phyloP scores from a whole-genome alignment of 2,329 filamentous ascomycete species.

The Pseudogymnoascus sp. region DNA sequence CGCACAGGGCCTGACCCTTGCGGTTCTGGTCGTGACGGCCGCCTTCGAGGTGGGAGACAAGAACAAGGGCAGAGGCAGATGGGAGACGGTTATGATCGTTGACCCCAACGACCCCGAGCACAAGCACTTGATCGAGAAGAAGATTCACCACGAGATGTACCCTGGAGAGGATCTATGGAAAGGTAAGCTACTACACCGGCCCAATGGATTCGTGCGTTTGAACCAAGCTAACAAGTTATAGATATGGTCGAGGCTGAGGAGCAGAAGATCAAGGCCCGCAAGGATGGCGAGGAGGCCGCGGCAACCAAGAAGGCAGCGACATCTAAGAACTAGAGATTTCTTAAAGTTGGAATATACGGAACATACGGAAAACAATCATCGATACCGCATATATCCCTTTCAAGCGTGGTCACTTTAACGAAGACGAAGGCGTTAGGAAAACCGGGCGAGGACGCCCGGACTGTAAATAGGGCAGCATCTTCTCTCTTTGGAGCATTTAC shows the following conservation, averaged over 20 bases:
- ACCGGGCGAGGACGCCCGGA: background rate
- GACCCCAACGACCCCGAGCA: slow-evolving; percentile 78
- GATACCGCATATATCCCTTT: background rate
- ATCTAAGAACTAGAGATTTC: background rate
- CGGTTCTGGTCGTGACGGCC: slow-evolving; percentile 59
- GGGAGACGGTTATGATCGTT: slow-evolving; percentile 76
- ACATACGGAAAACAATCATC: background rate
- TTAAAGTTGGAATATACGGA: background rate
- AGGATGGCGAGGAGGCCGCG: slow-evolving; percentile 10
- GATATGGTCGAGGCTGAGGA: slow-evolving; percentile 82
- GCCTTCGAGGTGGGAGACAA: slow-evolving; percentile 69
- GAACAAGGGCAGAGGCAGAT: slow-evolving; percentile 65
- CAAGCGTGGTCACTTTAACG: background rate
- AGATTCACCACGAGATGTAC: slow-evolving; percentile 79
- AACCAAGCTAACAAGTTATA: slow-evolving; percentile 29
- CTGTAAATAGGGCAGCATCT: slow-evolving; percentile 7
- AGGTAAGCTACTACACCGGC: slow-evolving; percentile 44
- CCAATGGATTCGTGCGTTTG: background rate
- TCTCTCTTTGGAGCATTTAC: slow-evolving; percentile 6
- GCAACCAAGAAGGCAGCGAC: background rate
- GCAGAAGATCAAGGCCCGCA: slow-evolving; percentile 42
- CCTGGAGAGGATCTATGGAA: slow-evolving; percentile 90
- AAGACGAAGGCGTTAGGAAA: slow-evolving; percentile 1
- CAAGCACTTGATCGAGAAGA: slow-evolving; percentile 78
- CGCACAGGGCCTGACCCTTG: slow-evolving; percentile 63